Evolutionary conservation across 139 green algal species (phyloP), one percentile per base, ranked within the genome.

Genomic region (Haematococcus lacustris): DNA sequence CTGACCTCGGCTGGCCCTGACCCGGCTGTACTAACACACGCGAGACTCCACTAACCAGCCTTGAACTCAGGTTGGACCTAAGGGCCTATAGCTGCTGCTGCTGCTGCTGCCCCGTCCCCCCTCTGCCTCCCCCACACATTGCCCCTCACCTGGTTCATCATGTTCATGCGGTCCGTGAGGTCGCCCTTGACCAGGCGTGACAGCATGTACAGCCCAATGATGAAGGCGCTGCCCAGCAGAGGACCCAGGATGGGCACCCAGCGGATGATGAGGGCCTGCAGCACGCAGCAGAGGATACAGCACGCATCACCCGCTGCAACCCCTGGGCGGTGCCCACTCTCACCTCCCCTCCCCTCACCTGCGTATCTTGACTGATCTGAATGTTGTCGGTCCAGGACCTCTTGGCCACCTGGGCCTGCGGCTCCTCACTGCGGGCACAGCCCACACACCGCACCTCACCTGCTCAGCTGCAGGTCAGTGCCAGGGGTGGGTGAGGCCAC

Each of bases 191-290:
- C 63, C 37, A 88, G 79, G 17, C 83, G 77, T 1, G 78, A 74
- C 32, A 80, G 68, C 63, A 88, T 77, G 77, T 88, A 88, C 35
- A 88, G 72, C 4, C 79, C 83, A 23, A 88, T 81, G 59, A 88
- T 84, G 70, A 88, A 88, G 28, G 71, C 79, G 3, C 53, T 77
- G 51, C 83, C 83, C 35, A 88, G 17, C n/a, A 88, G 68, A n/a
- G 83, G 83, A 5, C 83, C 83, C 23, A 86, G 38, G 34, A 86
- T 82, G 50, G 83, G 83, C 7, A 80, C 80, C 47, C 75, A 82
- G 61, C 77, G 78, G 39, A 83, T 57, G 61, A 86, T 80, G 30
- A 86, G 13, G 26, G 79, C 79, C 71, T 83, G 81, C 1, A 43
- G 32, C 51, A 43, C 3, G 40, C n/a, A n/a, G n/a, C n/a, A n/a